These are phyloP conservation scores for Achaetomiella virescens DNA, from an alignment of 495 filamentous ascomycete genomes.

Conservation along the genomic window DNA sequence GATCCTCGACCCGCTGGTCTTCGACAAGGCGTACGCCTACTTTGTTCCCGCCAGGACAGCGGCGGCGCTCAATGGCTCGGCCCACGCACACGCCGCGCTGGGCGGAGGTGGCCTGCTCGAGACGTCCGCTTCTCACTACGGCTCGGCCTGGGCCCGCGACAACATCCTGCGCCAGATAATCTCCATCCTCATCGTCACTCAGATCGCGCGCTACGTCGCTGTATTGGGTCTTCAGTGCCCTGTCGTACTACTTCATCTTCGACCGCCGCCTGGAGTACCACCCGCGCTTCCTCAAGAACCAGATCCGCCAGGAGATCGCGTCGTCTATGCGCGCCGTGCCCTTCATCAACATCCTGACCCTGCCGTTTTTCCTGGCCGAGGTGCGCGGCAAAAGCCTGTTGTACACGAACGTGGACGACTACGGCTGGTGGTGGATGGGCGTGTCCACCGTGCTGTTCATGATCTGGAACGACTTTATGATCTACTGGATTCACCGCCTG, in stretches of 20 bases:
- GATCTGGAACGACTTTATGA: slow-evolving; percentile 21
- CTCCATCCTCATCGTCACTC: slow-evolving; percentile 18
- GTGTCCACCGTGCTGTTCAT: slow-evolving; percentile 19
- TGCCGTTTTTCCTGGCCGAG: slow-evolving; percentile 21
- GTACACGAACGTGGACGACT: slow-evolving; percentile 14
- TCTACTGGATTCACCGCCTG: slow-evolving; percentile 23
- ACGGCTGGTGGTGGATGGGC: slow-evolving; percentile 16
- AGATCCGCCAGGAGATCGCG: slow-evolving; percentile 17
- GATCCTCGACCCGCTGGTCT: slow-evolving; percentile 18
- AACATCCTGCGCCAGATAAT: slow-evolving; percentile 18
- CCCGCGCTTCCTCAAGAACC: slow-evolving; percentile 22
- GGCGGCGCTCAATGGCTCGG: slow-evolving; percentile 1
- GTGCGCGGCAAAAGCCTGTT: slow-evolving; percentile 20
- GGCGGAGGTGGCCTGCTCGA: background rate
- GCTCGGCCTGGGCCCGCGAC: slow-evolving; percentile 19
- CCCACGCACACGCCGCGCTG: background rate
- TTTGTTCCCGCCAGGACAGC: slow-evolving; percentile 7
- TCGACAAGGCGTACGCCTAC: slow-evolving; percentile 20
- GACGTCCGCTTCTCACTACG: slow-evolving; percentile 1
- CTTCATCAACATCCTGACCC: slow-evolving; percentile 21
- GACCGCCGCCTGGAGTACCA: slow-evolving; percentile 22
- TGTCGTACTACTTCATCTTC: slow-evolving; percentile 20
- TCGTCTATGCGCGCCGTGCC: slow-evolving; percentile 19
- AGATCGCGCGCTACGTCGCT: slow-evolving; percentile 16
- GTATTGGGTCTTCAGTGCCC: slow-evolving; percentile 20